Percentiles rank a stretch among this genome's conserved stretches.
Conservation (phyloP, 345 rosid species). For the Odontarrhena argentea region DNA sequence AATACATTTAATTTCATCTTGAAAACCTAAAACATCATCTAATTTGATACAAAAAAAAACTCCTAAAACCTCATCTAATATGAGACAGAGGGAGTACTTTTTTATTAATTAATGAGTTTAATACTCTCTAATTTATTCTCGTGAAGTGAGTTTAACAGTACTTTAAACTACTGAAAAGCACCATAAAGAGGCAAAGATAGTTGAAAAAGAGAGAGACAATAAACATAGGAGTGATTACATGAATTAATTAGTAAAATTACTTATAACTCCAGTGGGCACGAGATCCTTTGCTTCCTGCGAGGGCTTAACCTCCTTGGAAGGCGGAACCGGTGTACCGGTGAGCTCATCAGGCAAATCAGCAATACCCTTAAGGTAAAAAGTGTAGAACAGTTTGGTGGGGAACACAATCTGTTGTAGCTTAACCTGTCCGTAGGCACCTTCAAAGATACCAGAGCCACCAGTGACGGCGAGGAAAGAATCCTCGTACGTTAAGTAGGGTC, state of each 20-base stretch:
- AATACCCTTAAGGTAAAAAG: conserved; percentile 64
- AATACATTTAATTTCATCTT: too few relatives aligned
- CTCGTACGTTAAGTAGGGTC: conserved; percentile 62
- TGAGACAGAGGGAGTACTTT: too few relatives aligned
- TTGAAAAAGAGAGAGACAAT: too few relatives aligned
- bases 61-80: too few relatives aligned
- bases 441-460: conserved; percentile 68
- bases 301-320: conserved; percentile 56
- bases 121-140: too few relatives aligned
- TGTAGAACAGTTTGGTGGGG: conserved; percentile 73
- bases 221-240: too few relatives aligned
- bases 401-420: conserved; percentile 63
- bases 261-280: conserved; percentile 49
- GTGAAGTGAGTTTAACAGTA: too few relatives aligned
- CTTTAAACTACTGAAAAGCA: too few relatives aligned
- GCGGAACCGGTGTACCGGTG: conserved; percentile 49
- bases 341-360: conserved; percentile 55
- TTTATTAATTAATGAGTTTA: too few relatives aligned
- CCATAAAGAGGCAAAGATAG: too few relatives aligned
- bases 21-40: too few relatives aligned
- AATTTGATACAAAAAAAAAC: too few relatives aligned
- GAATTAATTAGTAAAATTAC: conserved; percentile 49
- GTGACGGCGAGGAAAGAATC: conserved; percentile 64
- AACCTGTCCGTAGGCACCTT: conserved; percentile 69
- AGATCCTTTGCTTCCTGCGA: conserved; percentile 56